A percentile compares a stretch with the other conserved stretches of the same genome.
These are phyloP conservation scores for Meripilus lineatus DNA, from an alignment of 1,284 basidiomycete genomes.

Conservation along the genomic window DNA sequence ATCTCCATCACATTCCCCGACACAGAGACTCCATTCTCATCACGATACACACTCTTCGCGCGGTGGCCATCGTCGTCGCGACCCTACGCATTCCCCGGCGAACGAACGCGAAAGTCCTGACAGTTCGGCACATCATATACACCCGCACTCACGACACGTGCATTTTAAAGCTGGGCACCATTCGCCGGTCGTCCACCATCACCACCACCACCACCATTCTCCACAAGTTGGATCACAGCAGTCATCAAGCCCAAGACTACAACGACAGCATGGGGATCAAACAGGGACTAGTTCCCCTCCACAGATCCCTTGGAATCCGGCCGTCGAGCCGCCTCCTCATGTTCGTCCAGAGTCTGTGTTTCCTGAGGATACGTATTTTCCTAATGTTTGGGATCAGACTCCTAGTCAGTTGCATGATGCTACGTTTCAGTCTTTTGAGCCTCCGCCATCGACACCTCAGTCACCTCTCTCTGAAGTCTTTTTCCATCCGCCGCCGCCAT, in stretches of 20 bases:
- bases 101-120: no score
- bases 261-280: constrained; percentile 18
- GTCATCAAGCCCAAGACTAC: constrained; percentile 9
- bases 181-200: no score
- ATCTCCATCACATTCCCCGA: no score
- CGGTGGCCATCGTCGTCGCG: no score
- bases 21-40: no score
- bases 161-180: no score
- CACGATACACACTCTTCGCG: no score
- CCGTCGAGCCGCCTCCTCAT: constrained; percentile 69
- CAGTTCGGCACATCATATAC: no score
- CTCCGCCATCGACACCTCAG: constrained; percentile 21
- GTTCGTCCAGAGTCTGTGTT: constrained; percentile 49
- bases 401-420: constrained; percentile 36
- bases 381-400: constrained; percentile 67
- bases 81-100: no score
- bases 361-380: constrained; percentile 64
- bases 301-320: constrained; percentile 63
- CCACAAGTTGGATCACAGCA: constrained; percentile 10
- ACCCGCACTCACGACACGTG: no score
- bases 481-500: constrained; percentile 54
- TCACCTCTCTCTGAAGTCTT: constrained; percentile 38
- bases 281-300: constrained; percentile 62
- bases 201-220: constrained; percentile 15
- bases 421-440: constrained; percentile 21